Conservation (phyloP, 345 rosid species). For the Microthlaspi erraticum region DNA sequence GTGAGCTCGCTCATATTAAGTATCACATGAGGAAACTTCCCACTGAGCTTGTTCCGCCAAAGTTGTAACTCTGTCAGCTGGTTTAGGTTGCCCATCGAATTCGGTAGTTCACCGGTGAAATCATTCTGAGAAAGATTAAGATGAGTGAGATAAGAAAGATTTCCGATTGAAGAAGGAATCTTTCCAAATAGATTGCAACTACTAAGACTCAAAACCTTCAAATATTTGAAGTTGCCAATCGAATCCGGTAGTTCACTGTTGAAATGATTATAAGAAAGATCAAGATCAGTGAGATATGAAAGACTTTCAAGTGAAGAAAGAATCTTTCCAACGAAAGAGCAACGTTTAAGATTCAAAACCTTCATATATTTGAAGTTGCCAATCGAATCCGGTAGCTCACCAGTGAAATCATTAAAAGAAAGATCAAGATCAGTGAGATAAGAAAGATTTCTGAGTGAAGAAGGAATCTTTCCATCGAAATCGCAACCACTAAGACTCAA, state of each 20-base stretch:
- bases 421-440: conserved; percentile 32
- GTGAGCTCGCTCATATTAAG: conserved; percentile 26
- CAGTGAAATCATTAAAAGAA: conserved; percentile 46
- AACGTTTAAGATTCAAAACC: too few relatives aligned
- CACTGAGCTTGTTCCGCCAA: neutral
- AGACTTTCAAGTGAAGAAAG: too few relatives aligned
- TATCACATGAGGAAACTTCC: neutral
- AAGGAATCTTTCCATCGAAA: conserved; percentile 40
- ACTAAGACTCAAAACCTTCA: neutral
- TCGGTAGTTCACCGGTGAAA: conserved; percentile 35
- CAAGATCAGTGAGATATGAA: too few relatives aligned
- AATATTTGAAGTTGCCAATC: neutral
- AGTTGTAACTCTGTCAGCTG: neutral
- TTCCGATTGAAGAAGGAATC: conserved; percentile 32
- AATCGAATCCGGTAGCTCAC: conserved; percentile 32
- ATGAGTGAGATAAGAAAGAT: conserved; percentile 11
- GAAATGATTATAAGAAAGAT: too few relatives aligned
- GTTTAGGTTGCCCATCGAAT: neutral
- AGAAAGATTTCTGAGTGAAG: conserved; percentile 39
- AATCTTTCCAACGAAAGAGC: too few relatives aligned
- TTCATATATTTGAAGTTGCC: too few relatives aligned
- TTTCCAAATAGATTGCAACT: conserved; percentile 20
- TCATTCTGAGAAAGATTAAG: conserved; percentile 39
- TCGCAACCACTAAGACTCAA: neutral
- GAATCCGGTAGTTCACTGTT: too few relatives aligned